Conservation (phyloP, 257 asterid species). For the Apocynum venetum region DNA sequence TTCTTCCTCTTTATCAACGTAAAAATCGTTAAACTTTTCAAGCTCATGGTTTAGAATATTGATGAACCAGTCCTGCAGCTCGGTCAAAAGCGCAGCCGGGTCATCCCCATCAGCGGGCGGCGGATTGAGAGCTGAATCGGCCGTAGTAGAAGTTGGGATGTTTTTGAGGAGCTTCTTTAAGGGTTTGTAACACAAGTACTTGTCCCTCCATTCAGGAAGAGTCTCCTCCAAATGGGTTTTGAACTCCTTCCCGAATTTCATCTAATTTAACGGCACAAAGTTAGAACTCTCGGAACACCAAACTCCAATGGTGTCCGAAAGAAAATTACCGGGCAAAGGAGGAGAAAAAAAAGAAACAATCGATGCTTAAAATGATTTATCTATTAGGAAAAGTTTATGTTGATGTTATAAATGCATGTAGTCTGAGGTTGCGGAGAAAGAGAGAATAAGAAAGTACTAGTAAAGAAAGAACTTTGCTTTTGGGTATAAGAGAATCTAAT, state of each 20-base stretch:
- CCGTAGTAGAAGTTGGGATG: conserved; percentile 35
- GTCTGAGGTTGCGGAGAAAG: not conserved
- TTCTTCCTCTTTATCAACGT: conserved; percentile 94
- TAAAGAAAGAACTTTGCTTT: not conserved
- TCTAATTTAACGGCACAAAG: not conserved
- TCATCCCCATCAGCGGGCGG: conserved; percentile 21
- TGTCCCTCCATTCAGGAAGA: conserved; percentile 92
- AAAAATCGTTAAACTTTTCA: conserved; percentile 88
- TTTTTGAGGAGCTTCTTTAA: conserved; percentile 76
- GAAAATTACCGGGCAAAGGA: not conserved
- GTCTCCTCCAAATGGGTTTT: conserved; percentile 66
- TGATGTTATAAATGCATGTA: not conserved
- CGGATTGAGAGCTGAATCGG: conserved; percentile 9
- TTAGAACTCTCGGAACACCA: not conserved
- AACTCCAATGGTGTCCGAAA: not conserved
- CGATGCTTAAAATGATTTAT: not conserved
- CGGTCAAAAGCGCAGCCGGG: conserved; percentile 27
- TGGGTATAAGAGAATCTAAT: not conserved
- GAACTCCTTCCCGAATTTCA: conserved; percentile 91
- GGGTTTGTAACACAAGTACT: conserved; percentile 76
- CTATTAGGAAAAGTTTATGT: not conserved
- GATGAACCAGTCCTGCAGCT: conserved; percentile 67
- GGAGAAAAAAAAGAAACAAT: not conserved
- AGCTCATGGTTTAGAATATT: conserved; percentile 62
- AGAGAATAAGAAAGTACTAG: not conserved